Evolutionary conservation across 2,329 filamentous ascomycete genomes (phyloP), one percentile per base, ranked within the genome.

Genomic region (Escovopsis sp.): DNA sequence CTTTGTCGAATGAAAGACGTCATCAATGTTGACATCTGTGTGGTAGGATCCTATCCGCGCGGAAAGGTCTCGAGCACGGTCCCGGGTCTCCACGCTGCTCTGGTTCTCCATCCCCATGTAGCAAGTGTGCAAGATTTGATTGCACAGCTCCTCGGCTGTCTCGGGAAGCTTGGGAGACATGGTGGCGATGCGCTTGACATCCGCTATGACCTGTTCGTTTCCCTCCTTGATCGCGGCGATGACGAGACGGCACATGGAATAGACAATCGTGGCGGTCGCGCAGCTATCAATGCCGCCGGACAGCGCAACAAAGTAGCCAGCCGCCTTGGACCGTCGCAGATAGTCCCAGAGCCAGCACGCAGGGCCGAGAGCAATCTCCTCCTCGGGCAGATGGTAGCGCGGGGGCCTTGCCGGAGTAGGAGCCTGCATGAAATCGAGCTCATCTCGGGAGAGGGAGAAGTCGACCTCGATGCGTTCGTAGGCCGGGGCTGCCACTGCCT

Each of bases 1-100:
- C 49, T 72, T 75, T 41, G 78, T 64, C 0, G 80, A 72, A 18
- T 72, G 64, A 47, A 78, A 76, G 8, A 80, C 69, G 2, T 69
- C 68, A 54, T 89, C 85, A 44, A 89, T 86, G 52, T 86, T 75
- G 37, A 86, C 65, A 53, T 88, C 73, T 4, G 75, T 68, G 55
- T 91, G 85, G 53, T 86, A 79, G 12, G 73, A 68, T 3, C 83
- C 84, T 41, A 89, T 85, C 4, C 65, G 68, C 4, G 65, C 53
- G 4, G 70, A 58, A 0, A 89, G 67, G 0, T 72, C 66, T 53
- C 73, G 72, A 2, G 85, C 80, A 26, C 85, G 68, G 38, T 69
- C 65, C 9, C 83, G 65, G 0, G 83, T 87, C 48, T 85, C 80
- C 36, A 65, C 62, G 23, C 72, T 77, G 40, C 73, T 78, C 36